Base-by-base conservation (phyloP, 139 green algal genomes). In the Chlamydomonas incerta region DNA sequence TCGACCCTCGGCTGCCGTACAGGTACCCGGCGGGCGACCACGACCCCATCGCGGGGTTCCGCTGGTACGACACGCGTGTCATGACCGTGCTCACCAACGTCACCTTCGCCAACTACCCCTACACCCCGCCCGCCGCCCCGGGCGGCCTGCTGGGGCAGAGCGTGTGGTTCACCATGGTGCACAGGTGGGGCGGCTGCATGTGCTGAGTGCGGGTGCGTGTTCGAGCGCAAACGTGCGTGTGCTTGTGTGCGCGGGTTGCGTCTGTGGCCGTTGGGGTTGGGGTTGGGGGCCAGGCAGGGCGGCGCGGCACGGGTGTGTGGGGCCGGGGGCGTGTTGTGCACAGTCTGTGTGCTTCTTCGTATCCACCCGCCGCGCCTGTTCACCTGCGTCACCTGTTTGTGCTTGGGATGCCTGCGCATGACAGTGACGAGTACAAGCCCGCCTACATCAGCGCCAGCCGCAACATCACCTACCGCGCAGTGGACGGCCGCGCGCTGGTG, bases 31-130 rank as follows among this genome's bases (percentile, higher is more conserved):
- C 81, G 0, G 72, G 76, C 33, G 28, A 83, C 18, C 67, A 73
- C 37, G 92, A 95, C 68, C 81, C 92, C n/a, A 90, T 92, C 24
- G 85, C 92, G 10, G 92, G 92, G 23, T 95, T 94, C 74, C 91
- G 90, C 33, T 93, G 82, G 80, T 91, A 91, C 70, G 87, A 91
- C 65, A 87, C 76, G 9, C 66, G 67, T 46, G 93, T 91, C 60
- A 87, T 86, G 84, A 95, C 92, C 1, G 84, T 94, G 24, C 82
- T 95, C 15, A 76, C 72, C 87, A 91, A 93, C 84, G 74, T 89
- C 47, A 91, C 85, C 10, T 94, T 93, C 76, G 80, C 70, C 55
- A 94, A 94, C 76, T 94, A 87, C 72, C 86, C 82, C n/a, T 93
- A 89, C 73, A 63, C 91, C 74, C 90, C 60, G 60, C 41, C 41